Conservation (phyloP, 805 yeast genomes). For the Cyberlindnera xylosilytica region DNA sequence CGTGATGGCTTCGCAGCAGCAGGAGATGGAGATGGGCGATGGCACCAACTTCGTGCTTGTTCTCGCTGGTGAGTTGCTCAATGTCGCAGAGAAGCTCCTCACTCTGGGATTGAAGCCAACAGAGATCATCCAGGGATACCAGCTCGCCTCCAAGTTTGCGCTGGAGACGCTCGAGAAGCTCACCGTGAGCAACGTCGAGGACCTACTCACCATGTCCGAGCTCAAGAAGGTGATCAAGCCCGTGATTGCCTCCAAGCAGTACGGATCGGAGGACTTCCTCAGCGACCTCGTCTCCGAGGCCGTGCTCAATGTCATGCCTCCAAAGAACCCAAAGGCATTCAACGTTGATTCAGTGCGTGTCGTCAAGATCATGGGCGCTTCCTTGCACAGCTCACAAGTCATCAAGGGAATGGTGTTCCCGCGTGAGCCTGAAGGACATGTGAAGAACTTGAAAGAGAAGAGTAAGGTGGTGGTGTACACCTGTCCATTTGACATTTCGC, state of each 20-base stretch:
- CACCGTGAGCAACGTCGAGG: slow-evolving; percentile 58
- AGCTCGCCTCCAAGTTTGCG: slow-evolving; percentile 77
- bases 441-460: slow-evolving; percentile 57
- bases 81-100: slow-evolving; percentile 80
- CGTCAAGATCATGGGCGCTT: slow-evolving; percentile 93
- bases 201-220: slow-evolving; percentile 50
- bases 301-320: slow-evolving; percentile 72
- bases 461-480: slow-evolving; percentile 91
- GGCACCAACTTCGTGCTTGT: slow-evolving; percentile 88
- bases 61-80: slow-evolving; percentile 88
- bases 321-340: slow-evolving; percentile 57
- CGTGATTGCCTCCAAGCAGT: slow-evolving; percentile 90
- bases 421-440: slow-evolving; percentile 91
- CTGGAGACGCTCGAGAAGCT: slow-evolving; percentile 63
- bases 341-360: slow-evolving; percentile 94
- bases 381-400: slow-evolving; percentile 70
- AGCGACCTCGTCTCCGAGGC: slow-evolving; percentile 83
- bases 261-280: slow-evolving; percentile 78
- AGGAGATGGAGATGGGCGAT: slow-evolving; percentile 96
- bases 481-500: slow-evolving; percentile 90
- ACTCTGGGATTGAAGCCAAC: slow-evolving; percentile 85
- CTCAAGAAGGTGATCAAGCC: slow-evolving; percentile 75
- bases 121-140: slow-evolving; percentile 91
- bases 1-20: slow-evolving; percentile 96
- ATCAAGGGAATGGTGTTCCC: slow-evolving; percentile 98